Evolutionary conservation across 2,329 filamentous ascomycete species (phyloP).

Genomic region (Exserohilum turcica): DNA sequence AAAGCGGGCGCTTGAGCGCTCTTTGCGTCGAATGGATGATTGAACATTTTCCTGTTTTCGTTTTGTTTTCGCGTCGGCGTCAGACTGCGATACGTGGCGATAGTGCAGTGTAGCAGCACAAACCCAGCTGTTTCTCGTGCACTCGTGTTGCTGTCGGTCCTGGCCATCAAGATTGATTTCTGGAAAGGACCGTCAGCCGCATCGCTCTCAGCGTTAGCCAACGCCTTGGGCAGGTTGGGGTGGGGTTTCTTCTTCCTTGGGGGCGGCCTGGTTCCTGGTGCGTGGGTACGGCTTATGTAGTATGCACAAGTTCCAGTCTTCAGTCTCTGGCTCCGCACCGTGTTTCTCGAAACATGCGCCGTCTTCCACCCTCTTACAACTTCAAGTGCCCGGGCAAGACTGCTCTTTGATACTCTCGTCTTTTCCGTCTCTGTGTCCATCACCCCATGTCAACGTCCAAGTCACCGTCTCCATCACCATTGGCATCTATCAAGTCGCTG

Average conservation of each 20-base stretch:
- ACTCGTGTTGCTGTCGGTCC: not conserved
- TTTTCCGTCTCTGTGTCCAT: not conserved
- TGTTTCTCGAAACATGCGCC: not conserved
- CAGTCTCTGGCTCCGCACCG: not conserved
- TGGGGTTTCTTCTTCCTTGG: not conserved
- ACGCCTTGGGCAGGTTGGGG: not conserved
- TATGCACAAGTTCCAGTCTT: not conserved
- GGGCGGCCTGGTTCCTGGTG: not conserved
- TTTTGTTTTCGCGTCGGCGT: not conserved
- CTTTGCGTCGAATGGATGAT: not conserved
- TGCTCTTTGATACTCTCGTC: conserved; percentile 1
- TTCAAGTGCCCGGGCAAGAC: not conserved
- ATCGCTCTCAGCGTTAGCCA: not conserved
- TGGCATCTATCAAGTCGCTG: conserved; percentile 9
- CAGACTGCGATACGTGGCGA: not conserved
- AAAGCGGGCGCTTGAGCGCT: not conserved
- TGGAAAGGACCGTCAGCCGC: not conserved
- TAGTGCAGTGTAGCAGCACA: not conserved
- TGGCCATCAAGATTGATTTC: not conserved
- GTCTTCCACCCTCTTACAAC: conserved; percentile 1
- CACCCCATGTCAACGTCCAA: conserved; percentile 17
- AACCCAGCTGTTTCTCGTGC: not conserved
- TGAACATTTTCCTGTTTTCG: not conserved
- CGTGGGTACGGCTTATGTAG: not conserved
- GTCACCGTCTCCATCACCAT: not conserved